These are phyloP conservation scores for Scutellaria galericulata DNA, from an alignment of 257 asterid species.

Conservation along the genomic window DNA sequence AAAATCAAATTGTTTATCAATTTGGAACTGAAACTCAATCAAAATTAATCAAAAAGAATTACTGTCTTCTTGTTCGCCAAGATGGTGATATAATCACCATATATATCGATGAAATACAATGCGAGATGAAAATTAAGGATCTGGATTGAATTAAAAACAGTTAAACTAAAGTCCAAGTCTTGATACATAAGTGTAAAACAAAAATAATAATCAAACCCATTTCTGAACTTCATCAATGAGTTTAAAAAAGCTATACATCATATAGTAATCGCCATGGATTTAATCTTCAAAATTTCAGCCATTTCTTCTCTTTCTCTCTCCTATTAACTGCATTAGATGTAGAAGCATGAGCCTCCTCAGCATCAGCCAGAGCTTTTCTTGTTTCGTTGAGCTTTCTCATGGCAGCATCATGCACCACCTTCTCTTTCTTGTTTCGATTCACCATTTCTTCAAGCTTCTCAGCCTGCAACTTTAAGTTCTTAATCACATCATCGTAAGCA, in stretches of 20 bases:
- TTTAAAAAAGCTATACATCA: not conserved
- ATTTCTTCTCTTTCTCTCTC: conserved; percentile 87
- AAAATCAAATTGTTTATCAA: too few relatives aligned
- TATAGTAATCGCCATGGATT: not conserved
- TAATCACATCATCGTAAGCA: conserved; percentile 78
- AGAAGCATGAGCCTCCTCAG: conserved; percentile 81
- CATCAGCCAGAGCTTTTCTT: conserved; percentile 71
- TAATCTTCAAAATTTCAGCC: conserved; percentile 80
- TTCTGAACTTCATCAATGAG: not conserved
- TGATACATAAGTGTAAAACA: not conserved
- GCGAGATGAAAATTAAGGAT: not conserved
- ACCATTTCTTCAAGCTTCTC: conserved; percentile 87
- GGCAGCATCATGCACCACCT: conserved; percentile 82
- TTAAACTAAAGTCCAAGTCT: not conserved
- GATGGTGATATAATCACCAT: too few relatives aligned
- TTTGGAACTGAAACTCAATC: too few relatives aligned
- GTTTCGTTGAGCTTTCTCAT: conserved; percentile 81
- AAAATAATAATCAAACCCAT: not conserved
- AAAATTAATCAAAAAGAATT: too few relatives aligned
- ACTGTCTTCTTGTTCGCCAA: too few relatives aligned
- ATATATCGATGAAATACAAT: too few relatives aligned
- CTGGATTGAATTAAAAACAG: too few relatives aligned
- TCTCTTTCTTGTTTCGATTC: conserved; percentile 79
- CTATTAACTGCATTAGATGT: conserved; percentile 75
- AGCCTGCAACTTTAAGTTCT: conserved; percentile 62